phyloP scores from a whole-genome alignment of 2,329 filamentous ascomycete genomes.

The Ophiostoma australiae region DNA sequence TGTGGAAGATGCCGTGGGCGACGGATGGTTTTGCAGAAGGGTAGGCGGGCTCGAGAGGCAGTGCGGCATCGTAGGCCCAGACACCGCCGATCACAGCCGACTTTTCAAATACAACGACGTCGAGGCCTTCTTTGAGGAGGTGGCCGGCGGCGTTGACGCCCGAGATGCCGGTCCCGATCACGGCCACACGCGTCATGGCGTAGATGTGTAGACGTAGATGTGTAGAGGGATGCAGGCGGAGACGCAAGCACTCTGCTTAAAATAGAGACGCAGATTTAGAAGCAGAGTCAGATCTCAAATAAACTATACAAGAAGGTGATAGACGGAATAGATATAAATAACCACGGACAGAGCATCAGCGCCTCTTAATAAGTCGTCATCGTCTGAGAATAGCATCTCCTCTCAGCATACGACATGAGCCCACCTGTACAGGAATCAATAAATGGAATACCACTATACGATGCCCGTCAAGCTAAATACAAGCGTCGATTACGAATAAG shows the following conservation, averaged over 20 bases:
- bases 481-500: background rate
- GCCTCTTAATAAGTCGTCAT: background rate
- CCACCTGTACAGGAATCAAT: background rate
- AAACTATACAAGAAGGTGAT: background rate
- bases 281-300: background rate
- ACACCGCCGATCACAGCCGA: slow-evolving; percentile 36
- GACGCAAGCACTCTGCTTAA: background rate
- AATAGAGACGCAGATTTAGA: background rate
- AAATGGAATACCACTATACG: background rate
- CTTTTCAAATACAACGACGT: slow-evolving; percentile 40
- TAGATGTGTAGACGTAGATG: background rate
- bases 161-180: slow-evolving; percentile 41
- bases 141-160: slow-evolving; percentile 39
- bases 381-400: background rate
- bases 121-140: slow-evolving; percentile 35
- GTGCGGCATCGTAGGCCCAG: slow-evolving; percentile 36
- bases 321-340: background rate
- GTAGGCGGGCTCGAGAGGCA: slow-evolving; percentile 34
- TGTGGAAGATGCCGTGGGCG: slow-evolving; percentile 36
- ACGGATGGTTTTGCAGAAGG: slow-evolving; percentile 33
- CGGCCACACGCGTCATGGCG: slow-evolving; percentile 32
- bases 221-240: too few relatives aligned
- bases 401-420: background rate
- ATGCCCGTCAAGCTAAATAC: background rate
- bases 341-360: background rate